Evolutionary conservation across 495 filamentous ascomycete genomes (phyloP), one percentile per base, ranked within the genome.

Genomic region (Talaromyces adpressus): DNA sequence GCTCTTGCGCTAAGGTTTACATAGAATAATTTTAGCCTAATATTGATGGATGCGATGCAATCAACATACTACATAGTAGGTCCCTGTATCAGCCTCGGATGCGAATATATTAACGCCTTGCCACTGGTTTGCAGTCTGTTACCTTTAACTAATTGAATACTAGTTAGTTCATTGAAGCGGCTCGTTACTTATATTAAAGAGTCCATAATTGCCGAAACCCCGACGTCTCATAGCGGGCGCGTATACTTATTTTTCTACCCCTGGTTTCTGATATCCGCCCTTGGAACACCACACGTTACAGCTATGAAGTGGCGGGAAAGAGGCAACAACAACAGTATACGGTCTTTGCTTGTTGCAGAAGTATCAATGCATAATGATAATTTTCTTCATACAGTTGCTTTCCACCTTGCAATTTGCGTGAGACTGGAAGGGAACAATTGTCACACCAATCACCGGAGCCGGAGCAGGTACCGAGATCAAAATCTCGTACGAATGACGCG

Each of bases 271-370:
- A 56, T 27, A 22, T 27, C 52, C 52, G 27, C 4, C 23, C 18
- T 49, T 56, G 52, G 22, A 56, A 56, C 52, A 29, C 6, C 52
- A 56, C 52, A 29, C 52, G 52, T 56, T 56, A 56, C 52, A 56
- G 52, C 52, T 16, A 29, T 56, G 22, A 14, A 29, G 2, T 27
- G 27, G 22, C 23, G 1, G 51, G 20, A 3, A 16, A 18, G 22
- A 29, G 27, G 12, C 23, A 11, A 56, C 52, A 12, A 25, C 49
- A 23, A 53, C 18, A 25, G 0, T 56, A 56, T 29, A 25, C 22
- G 3, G 51, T 6, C 18, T 22, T 22, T 27, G n/a, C 14, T 53
- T 56, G 52, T 29, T 25, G 52, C n/a, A 2, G 22, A 25, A 2
- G 3, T 56, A 56, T 56, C 52, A 14, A 29, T 6, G 27, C 27